Conservation (phyloP, 805 yeast genomes). For the Maudiozyma bulderi region DNA sequence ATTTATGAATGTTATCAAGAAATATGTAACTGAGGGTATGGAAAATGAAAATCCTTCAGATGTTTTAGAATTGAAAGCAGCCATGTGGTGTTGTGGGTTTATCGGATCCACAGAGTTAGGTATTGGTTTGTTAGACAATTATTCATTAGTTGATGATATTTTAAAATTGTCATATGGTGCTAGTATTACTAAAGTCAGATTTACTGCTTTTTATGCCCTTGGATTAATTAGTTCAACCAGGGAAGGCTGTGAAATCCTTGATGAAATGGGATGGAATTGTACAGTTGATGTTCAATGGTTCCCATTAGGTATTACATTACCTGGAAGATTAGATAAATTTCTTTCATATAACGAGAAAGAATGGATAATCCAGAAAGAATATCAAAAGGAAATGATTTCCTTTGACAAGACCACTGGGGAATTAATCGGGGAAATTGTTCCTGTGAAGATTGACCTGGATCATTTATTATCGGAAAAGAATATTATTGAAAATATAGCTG, state of each 20-base stretch:
- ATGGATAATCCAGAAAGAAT: slow-evolving; percentile 13
- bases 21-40: slow-evolving; percentile 19
- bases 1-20: slow-evolving; percentile 30
- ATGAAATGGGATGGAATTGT: slow-evolving; percentile 68
- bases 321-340: slow-evolving; percentile 28
- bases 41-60: slow-evolving; percentile 18
- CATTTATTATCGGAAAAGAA: slow-evolving; percentile 17
- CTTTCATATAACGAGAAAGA: slow-evolving; percentile 21
- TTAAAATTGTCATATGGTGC: slow-evolving; percentile 40
- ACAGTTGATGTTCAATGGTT: slow-evolving; percentile 35
- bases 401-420: slow-evolving; percentile 12
- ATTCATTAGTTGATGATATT: slow-evolving; percentile 44
- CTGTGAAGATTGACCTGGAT: slow-evolving; percentile 18
- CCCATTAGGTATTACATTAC: slow-evolving; percentile 37
- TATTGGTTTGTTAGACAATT: slow-evolving; percentile 45
- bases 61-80: slow-evolving; percentile 51
- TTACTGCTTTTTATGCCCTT: slow-evolving; percentile 66
- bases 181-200: slow-evolving; percentile 51
- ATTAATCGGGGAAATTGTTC: slow-evolving; percentile 8
- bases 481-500: slow-evolving; percentile 19
- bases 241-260: slow-evolving; percentile 78
- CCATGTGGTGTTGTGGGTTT: slow-evolving; percentile 81
- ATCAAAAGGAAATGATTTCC: slow-evolving; percentile 14
- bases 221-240: slow-evolving; percentile 64
- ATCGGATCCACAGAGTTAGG: slow-evolving; percentile 70